These are phyloP conservation scores for Metschnikowia similis DNA, from an alignment of 805 yeast genomes.

Conservation along the genomic window DNA sequence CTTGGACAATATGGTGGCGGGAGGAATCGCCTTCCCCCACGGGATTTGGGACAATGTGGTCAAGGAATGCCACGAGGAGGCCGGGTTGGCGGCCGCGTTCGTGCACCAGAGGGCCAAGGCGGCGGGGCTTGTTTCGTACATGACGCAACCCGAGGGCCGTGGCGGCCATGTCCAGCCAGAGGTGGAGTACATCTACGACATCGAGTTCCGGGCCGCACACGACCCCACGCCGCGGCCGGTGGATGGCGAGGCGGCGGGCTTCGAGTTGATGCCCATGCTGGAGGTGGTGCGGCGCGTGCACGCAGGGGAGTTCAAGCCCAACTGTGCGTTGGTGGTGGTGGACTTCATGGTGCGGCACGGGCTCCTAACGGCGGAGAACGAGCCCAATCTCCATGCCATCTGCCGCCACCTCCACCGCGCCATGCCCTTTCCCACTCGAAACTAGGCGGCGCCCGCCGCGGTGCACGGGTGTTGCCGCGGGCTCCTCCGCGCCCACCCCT, in stretches of 20 bases:
- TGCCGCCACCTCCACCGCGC: slow-evolving; percentile 58
- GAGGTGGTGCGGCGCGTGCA: slow-evolving; percentile 51
- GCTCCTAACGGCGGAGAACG: slow-evolving; percentile 57
- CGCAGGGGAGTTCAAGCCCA: slow-evolving; percentile 76
- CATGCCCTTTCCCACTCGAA: slow-evolving; percentile 47
- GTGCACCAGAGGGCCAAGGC: slow-evolving; percentile 43
- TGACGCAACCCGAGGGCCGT: slow-evolving; percentile 36
- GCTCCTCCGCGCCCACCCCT: too few relatives aligned
- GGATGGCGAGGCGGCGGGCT: slow-evolving; percentile 67
- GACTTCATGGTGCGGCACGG: slow-evolving; percentile 92
- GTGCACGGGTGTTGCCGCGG: neutral
- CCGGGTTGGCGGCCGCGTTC: slow-evolving; percentile 58
- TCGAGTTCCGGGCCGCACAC: slow-evolving; percentile 45
- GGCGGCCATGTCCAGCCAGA: slow-evolving; percentile 80
- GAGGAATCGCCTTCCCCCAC: slow-evolving; percentile 83
- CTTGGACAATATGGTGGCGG: slow-evolving; percentile 93
- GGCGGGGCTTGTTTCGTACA: slow-evolving; percentile 69
- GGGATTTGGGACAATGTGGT: slow-evolving; percentile 71
- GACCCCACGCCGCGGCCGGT: slow-evolving; percentile 41
- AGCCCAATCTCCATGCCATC: slow-evolving; percentile 62
- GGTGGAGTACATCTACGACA: slow-evolving; percentile 74
- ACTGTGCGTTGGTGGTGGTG: slow-evolving; percentile 72
- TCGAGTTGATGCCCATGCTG: slow-evolving; percentile 56
- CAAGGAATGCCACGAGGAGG: slow-evolving; percentile 90
- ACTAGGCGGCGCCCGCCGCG: neutral